Evolutionary conservation across 2,329 filamentous ascomycete genomes (phyloP).

Genomic region (Lachnellula subtilissima): DNA sequence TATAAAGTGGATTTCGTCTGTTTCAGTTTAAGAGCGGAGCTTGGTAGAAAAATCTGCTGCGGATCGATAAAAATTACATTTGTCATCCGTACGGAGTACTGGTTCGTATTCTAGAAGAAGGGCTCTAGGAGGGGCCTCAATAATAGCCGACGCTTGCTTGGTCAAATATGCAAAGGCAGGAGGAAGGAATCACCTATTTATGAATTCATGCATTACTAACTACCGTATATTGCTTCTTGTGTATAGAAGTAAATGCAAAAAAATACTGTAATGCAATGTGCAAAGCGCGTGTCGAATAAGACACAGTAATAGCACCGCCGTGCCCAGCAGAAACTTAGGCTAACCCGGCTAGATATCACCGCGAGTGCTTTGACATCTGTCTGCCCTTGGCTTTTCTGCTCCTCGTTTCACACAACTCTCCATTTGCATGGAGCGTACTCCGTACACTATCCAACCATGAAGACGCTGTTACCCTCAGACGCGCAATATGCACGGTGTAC

Average conservation of each 20-base stretch:
- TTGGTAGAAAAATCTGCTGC: not conserved
- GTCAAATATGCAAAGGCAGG: not conserved
- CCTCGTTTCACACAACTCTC: slow-evolving; percentile 18
- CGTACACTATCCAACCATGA: slow-evolving; percentile 9
- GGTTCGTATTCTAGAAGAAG: not conserved
- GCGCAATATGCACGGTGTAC: slow-evolving; percentile 14
- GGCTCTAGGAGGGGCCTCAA: not conserved
- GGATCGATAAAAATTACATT: not conserved
- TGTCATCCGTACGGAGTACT: not conserved
- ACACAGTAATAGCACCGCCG: not conserved
- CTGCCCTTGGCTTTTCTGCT: not conserved
- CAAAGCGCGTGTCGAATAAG: not conserved
- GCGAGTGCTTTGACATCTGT: slow-evolving; percentile 17
- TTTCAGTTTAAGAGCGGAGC: slow-evolving; percentile 18
- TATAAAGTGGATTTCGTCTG: slow-evolving; percentile 18
- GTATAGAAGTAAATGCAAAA: not conserved
- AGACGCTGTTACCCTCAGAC: slow-evolving; percentile 10
- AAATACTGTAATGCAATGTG: not conserved
- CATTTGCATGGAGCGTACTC: slow-evolving; percentile 10
- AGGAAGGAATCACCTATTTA: not conserved
- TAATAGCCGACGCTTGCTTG: not conserved
- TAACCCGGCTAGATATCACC: no score
- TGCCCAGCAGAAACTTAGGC: not conserved
- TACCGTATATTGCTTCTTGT: not conserved
- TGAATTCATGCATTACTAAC: slow-evolving; percentile 2